A percentile compares a stretch with the other conserved stretches of the same genome.
Conservation (phyloP, 768 basidiomycete species). For the Phaeolepiota aurea region DNA sequence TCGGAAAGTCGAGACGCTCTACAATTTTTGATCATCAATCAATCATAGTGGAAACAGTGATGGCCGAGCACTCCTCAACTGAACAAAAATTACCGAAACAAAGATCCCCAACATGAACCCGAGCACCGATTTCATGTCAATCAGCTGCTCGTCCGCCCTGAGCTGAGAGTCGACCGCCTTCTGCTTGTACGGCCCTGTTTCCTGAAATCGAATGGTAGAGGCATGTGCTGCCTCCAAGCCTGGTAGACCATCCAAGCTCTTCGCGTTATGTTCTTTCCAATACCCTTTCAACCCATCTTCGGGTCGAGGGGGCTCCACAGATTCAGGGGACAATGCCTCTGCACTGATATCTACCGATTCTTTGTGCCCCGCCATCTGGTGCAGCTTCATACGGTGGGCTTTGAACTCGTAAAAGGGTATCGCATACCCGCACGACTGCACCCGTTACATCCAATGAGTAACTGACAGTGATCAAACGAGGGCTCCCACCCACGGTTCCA, state of each 20-base stretch:
- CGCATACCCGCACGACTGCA: conserved; percentile 51
- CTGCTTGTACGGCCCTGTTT: neutral
- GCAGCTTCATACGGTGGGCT: conserved; percentile 37
- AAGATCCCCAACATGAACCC: neutral
- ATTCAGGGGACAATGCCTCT: conserved; percentile 7
- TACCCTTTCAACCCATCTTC: conserved; percentile 40
- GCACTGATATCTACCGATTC: conserved; percentile 27
- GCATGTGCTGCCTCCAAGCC: conserved; percentile 23
- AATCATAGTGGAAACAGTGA: neutral
- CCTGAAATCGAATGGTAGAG: conserved; percentile 3
- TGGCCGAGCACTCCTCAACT: neutral
- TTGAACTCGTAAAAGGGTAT: conserved; percentile 48
- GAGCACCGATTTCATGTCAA: neutral
- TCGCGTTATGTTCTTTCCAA: conserved; percentile 36
- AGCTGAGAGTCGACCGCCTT: neutral
- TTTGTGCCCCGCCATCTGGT: conserved; percentile 22
- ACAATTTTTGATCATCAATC: too few relatives aligned
- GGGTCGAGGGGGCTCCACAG: conserved; percentile 8
- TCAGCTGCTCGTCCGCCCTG: neutral
- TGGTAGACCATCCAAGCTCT: conserved; percentile 45
- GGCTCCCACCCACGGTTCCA: conserved; percentile 19
- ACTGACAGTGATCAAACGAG: neutral
- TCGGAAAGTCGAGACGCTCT: too few relatives aligned
- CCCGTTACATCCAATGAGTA: neutral
- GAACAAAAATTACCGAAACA: neutral